A percentile compares a stretch with the other conserved stretches of the same genome.
Evolutionary conservation across 768 basidiomycete species (phyloP).

Genomic region (Termitomyces sp.): DNA sequence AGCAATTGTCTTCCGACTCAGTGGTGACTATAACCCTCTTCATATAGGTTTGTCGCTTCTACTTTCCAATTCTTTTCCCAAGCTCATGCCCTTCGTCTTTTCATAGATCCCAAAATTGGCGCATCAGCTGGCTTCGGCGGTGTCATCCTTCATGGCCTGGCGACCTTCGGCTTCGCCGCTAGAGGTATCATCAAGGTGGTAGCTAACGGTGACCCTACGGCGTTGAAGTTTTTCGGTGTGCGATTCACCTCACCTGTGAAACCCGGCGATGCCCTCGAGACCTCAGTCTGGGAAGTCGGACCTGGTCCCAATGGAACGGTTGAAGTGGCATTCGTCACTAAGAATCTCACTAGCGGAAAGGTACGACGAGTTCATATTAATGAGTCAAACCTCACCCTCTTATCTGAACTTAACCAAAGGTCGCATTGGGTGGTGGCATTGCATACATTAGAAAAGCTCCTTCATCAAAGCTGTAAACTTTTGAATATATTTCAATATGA

Average conservation of each 20-base stretch:
- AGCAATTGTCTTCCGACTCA: constrained; percentile 66
- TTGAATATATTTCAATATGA: background rate
- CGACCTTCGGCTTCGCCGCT: constrained; percentile 77
- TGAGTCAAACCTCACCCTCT: background rate
- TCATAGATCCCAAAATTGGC: constrained; percentile 68
- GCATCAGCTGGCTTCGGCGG: constrained; percentile 72
- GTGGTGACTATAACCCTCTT: constrained; percentile 75
- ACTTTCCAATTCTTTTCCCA: too few relatives aligned
- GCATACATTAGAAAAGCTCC: constrained; percentile 53
- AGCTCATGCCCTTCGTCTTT: background rate
- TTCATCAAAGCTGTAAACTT: constrained; percentile 19
- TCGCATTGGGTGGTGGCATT: constrained; percentile 54
- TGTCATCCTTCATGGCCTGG: constrained; percentile 80
- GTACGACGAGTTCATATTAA: constrained; percentile 18
- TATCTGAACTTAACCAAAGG: constrained; percentile 18
- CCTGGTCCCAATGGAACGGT: constrained; percentile 50
- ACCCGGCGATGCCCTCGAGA: constrained; percentile 79
- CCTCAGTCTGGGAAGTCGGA: constrained; percentile 73
- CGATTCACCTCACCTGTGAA: constrained; percentile 81
- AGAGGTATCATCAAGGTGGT: constrained; percentile 64
- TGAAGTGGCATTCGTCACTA: constrained; percentile 60
- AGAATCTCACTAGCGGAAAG: constrained; percentile 55
- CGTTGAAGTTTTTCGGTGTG: constrained; percentile 63
- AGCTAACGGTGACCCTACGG: constrained; percentile 52
- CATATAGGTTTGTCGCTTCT: constrained; percentile 47